A percentile compares a stretch with the other conserved stretches of the same genome.
These are phyloP conservation scores for Phaeosphaeria sp. DNA, from an alignment of 2,329 filamentous ascomycete genomes.

Conservation along the genomic window DNA sequence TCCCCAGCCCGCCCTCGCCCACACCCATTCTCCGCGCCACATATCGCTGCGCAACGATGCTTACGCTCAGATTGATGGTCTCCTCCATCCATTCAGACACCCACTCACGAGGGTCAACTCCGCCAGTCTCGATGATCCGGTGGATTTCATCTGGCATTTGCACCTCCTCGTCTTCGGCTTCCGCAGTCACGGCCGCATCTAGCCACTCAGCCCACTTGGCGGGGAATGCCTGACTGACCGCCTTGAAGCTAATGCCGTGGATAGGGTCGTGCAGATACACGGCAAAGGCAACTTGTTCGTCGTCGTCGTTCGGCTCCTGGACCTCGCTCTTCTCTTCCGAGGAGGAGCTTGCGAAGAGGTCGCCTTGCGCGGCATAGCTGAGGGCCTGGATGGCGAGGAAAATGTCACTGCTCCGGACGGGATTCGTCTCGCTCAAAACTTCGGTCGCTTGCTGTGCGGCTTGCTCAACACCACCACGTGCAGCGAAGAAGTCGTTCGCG, in stretches of 20 bases:
- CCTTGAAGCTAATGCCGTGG: constrained; percentile 85
- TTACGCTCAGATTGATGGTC: constrained; percentile 75
- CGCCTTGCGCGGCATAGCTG: constrained; percentile 66
- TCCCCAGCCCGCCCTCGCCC: constrained; percentile 74
- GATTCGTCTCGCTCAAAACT: constrained; percentile 81
- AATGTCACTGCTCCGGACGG: constrained; percentile 89
- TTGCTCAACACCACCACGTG: constrained; percentile 78
- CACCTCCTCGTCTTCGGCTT: constrained; percentile 53
- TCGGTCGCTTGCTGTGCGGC: constrained; percentile 82
- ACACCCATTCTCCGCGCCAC: constrained; percentile 96
- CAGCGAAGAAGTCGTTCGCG: constrained; percentile 80
- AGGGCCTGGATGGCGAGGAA: constrained; percentile 96
- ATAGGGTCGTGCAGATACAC: constrained; percentile 86
- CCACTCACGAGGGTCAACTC: constrained; percentile 94
- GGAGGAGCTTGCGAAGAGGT: constrained; percentile 67
- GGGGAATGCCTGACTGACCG: constrained; percentile 83
- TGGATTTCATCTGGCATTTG: constrained; percentile 81
- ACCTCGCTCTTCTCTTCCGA: constrained; percentile 63
- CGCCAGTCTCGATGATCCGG: constrained; percentile 76
- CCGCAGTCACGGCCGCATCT: constrained; percentile 61
- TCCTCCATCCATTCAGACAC: constrained; percentile 98
- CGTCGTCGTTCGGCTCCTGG: constrained; percentile 62
- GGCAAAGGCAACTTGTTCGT: constrained; percentile 74
- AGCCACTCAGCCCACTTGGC: constrained; percentile 90
- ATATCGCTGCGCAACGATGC: constrained; percentile 91